Percentiles rank a stretch among this genome's conserved stretches.
phyloP scores from a whole-genome alignment of 140 eudicot genomes.

The Flaveria floridana region DNA sequence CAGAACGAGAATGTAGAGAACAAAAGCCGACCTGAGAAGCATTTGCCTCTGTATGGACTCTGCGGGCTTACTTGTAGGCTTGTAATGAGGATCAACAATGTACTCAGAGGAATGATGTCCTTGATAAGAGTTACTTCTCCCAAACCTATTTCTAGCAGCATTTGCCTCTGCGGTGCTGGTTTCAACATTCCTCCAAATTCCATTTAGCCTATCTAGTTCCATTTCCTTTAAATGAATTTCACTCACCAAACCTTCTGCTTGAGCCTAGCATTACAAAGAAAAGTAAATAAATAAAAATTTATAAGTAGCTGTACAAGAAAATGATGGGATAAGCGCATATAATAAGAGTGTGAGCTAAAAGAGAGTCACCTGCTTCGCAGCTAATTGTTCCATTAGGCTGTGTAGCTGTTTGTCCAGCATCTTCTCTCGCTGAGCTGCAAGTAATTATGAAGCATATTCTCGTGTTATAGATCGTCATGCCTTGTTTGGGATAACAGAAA shows the following conservation, averaged over 20 bases:
- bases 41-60: conserved; percentile 74
- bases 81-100: conserved; percentile 63
- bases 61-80: conserved; percentile 49
- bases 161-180: conserved; percentile 48
- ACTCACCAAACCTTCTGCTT: conserved; percentile 76
- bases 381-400: conserved; percentile 84
- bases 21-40: conserved; percentile 89
- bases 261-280: conserved; percentile 47
- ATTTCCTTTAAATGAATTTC: conserved; percentile 82
- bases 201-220: conserved; percentile 79
- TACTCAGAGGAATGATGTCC: conserved; percentile 51
- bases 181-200: conserved; percentile 58
- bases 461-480: not conserved
- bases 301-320: not conserved
- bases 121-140: conserved; percentile 50
- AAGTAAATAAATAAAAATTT: conserved; percentile 8
- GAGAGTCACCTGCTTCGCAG: conserved; percentile 71
- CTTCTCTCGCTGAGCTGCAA: conserved; percentile 88
- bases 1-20: conserved; percentile 71
- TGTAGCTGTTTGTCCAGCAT: conserved; percentile 86
- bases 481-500: too few relatives aligned
- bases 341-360: not conserved
- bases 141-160: conserved; percentile 65
- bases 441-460: not conserved
- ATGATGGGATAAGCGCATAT: not conserved